Percentiles rank a stretch among this genome's conserved stretches.
These are phyloP conservation scores for Geotrichum ghanense DNA, from an alignment of 805 yeast genomes.

Conservation along the genomic window DNA sequence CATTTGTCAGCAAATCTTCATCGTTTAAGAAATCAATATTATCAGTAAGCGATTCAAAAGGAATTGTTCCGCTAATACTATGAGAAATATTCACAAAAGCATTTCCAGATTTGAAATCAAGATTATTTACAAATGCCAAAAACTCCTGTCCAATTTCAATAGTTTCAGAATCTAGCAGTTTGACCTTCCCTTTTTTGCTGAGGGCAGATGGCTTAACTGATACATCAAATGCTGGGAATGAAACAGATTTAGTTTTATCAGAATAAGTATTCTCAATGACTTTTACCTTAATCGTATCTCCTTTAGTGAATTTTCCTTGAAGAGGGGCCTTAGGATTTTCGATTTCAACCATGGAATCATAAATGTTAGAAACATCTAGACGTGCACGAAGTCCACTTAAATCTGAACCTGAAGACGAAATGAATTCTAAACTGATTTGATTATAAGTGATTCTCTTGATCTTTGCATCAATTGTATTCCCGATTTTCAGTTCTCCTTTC, in stretches of 20 bases:
- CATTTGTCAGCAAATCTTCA: not conserved
- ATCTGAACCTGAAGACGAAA: slow-evolving; percentile 46
- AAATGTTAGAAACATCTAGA: slow-evolving; percentile 63
- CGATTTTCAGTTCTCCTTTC: slow-evolving; percentile 40
- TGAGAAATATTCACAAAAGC: not conserved
- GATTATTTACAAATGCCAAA: slow-evolving; percentile 55
- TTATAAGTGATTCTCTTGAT: slow-evolving; percentile 56
- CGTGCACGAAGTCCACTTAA: slow-evolving; percentile 44
- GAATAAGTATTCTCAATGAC: slow-evolving; percentile 71
- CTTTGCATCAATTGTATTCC: slow-evolving; percentile 47
- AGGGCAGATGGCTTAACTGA: slow-evolving; percentile 39
- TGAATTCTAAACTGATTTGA: slow-evolving; percentile 63
- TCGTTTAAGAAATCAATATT: not conserved
- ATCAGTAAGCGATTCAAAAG: not conserved
- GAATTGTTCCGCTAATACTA: not conserved
- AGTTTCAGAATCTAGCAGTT: slow-evolving; percentile 30
- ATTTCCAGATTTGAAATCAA: slow-evolving; percentile 29
- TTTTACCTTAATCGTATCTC: slow-evolving; percentile 46
- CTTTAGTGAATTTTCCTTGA: slow-evolving; percentile 39
- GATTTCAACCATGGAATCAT: slow-evolving; percentile 42
- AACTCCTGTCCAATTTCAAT: slow-evolving; percentile 39
- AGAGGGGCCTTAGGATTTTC: slow-evolving; percentile 49
- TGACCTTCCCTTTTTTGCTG: slow-evolving; percentile 15
- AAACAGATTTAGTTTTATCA: slow-evolving; percentile 40
- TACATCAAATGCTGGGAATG: slow-evolving; percentile 52